A percentile compares a stretch with the other conserved stretches of the same genome.
Evolutionary conservation across 2,329 filamentous ascomycete genomes (phyloP).

Genomic region (Metarhizium anisopliae): DNA sequence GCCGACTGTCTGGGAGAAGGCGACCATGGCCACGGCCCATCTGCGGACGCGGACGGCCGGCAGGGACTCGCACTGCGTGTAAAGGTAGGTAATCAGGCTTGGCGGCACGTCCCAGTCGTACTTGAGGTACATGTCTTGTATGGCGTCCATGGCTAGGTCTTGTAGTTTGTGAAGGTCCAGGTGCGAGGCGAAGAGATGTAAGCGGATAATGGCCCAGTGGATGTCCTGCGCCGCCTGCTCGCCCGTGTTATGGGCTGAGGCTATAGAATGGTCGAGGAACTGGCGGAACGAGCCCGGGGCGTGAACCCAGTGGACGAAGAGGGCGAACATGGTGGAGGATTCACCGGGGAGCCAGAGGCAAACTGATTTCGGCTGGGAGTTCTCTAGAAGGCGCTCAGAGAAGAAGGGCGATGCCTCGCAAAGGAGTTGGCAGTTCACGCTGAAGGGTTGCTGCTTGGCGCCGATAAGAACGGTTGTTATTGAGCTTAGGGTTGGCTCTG

Average conservation of each 20-base stretch:
- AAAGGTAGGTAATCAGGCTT: slow-evolving; percentile 41
- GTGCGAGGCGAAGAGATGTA: slow-evolving; percentile 48
- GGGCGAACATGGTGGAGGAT: slow-evolving; percentile 41
- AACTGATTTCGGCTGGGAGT: slow-evolving; percentile 17
- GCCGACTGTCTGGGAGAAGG: slow-evolving; percentile 40
- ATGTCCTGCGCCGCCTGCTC: slow-evolving; percentile 27
- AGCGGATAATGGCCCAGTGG: slow-evolving; percentile 46
- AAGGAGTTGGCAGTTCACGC: slow-evolving; percentile 35
- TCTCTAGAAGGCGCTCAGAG: slow-evolving; percentile 32
- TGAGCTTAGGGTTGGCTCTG: slow-evolving; percentile 5
- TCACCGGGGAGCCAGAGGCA: slow-evolving; percentile 36
- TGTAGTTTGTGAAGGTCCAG: slow-evolving; percentile 42
- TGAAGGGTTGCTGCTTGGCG: slow-evolving; percentile 30
- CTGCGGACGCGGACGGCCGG: slow-evolving; percentile 44
- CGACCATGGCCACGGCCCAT: slow-evolving; percentile 52
- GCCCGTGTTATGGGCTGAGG: slow-evolving; percentile 19
- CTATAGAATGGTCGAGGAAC: slow-evolving; percentile 33
- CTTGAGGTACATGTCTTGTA: slow-evolving; percentile 50
- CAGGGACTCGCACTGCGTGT: slow-evolving; percentile 41
- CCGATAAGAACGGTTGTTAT: slow-evolving; percentile 33
- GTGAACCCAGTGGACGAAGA: slow-evolving; percentile 46
- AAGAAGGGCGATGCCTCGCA: slow-evolving; percentile 40
- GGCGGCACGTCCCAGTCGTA: slow-evolving; percentile 50
- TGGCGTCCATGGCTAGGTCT: slow-evolving; percentile 47
- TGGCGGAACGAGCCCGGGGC: slow-evolving; percentile 30